Percentiles rank a stretch among this genome's conserved stretches.
Conservation (phyloP, 352 stramenopile species). For the Peronospora destructor region DNA sequence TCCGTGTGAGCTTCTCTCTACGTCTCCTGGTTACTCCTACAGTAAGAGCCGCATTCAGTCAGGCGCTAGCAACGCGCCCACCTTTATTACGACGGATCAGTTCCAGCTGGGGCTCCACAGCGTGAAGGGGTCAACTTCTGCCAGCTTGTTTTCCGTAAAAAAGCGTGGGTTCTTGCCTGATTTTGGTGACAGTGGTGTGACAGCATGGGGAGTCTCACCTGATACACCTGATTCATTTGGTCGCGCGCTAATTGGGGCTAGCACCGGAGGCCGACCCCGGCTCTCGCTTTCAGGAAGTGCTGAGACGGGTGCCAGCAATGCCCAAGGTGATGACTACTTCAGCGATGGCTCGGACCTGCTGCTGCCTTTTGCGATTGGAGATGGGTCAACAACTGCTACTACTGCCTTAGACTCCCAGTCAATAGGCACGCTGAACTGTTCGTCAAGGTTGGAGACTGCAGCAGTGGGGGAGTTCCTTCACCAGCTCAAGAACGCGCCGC, state of each 20-base stretch:
- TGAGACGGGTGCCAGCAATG: slow-evolving; percentile 5
- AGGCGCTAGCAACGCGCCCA: slow-evolving; percentile 37
- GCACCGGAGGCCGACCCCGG: slow-evolving; percentile 25
- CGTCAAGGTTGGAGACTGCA: slow-evolving; percentile 39
- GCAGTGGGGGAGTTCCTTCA: slow-evolving; percentile 73
- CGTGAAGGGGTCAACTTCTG: slow-evolving; percentile 15
- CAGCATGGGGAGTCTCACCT: slow-evolving; percentile 59
- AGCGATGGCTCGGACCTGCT: slow-evolving; percentile 31
- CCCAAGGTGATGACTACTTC: slow-evolving; percentile 14
- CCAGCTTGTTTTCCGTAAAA: slow-evolving; percentile 20
- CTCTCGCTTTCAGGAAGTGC: slow-evolving; percentile 28
- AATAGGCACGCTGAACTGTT: slow-evolving; percentile 15
- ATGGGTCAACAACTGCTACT: slow-evolving; percentile 29
- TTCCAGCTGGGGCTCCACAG: slow-evolving; percentile 30
- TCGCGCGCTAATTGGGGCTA: slow-evolving; percentile 36
- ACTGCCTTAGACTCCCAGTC: slow-evolving; percentile 41
- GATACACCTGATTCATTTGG: slow-evolving; percentile 62
- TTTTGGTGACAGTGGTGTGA: slow-evolving; percentile 48
- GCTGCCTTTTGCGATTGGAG: slow-evolving; percentile 64
- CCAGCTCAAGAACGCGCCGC: slow-evolving; percentile 71
- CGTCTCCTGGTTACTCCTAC: slow-evolving; percentile 65
- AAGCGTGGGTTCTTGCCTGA: slow-evolving; percentile 54
- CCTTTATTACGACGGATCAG: slow-evolving; percentile 53
- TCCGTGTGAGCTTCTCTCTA: slow-evolving; percentile 59
- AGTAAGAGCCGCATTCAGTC: slow-evolving; percentile 58